Conservation (phyloP, 345 rosid genomes). For the Rhodamnia rubescens region DNA sequence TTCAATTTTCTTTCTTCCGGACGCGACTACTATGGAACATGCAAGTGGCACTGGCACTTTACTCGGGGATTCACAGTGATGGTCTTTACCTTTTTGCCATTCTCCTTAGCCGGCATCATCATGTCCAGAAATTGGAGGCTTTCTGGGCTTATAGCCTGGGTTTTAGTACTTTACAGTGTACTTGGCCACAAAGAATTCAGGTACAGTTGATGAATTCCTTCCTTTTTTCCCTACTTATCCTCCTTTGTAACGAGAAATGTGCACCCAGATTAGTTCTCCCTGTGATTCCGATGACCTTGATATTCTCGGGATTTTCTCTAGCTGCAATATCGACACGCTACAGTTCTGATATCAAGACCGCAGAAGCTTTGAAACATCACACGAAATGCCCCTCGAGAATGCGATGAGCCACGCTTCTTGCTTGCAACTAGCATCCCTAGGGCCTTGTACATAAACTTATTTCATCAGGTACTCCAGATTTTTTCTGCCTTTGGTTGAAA, state of each 20-base stretch:
- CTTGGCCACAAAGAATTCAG: slow-evolving; percentile 94
- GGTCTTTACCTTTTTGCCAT: slow-evolving; percentile 78
- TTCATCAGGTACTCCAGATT: slow-evolving; percentile 55
- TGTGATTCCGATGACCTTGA: slow-evolving; percentile 81
- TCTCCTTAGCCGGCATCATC: slow-evolving; percentile 46
- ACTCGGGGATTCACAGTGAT: slow-evolving; percentile 79
- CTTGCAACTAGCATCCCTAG: slow-evolving; percentile 73
- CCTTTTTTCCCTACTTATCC: slow-evolving; percentile 1
- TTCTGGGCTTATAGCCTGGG: slow-evolving; percentile 75
- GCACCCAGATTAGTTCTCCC: slow-evolving; percentile 80
- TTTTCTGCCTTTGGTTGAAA: background rate
- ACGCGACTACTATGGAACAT: slow-evolving; percentile 91
- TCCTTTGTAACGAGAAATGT: slow-evolving; percentile 16
- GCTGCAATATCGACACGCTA: slow-evolving; percentile 32
- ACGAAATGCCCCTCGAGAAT: slow-evolving; percentile 33
- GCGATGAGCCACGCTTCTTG: slow-evolving; percentile 48
- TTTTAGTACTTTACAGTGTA: slow-evolving; percentile 54
- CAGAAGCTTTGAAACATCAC: slow-evolving; percentile 17
- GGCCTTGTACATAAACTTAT: slow-evolving; percentile 74
- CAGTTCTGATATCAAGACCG: slow-evolving; percentile 12
- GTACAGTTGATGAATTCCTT: slow-evolving; percentile 11
- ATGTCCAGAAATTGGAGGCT: slow-evolving; percentile 53
- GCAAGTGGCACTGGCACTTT: slow-evolving; percentile 97
- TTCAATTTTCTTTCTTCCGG: slow-evolving; percentile 96
- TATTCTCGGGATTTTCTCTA: slow-evolving; percentile 71